Percentiles rank a stretch among this genome's conserved stretches.
Conservation (phyloP, 768 basidiomycete species). For the Holtermanniella nyarrowii region DNA sequence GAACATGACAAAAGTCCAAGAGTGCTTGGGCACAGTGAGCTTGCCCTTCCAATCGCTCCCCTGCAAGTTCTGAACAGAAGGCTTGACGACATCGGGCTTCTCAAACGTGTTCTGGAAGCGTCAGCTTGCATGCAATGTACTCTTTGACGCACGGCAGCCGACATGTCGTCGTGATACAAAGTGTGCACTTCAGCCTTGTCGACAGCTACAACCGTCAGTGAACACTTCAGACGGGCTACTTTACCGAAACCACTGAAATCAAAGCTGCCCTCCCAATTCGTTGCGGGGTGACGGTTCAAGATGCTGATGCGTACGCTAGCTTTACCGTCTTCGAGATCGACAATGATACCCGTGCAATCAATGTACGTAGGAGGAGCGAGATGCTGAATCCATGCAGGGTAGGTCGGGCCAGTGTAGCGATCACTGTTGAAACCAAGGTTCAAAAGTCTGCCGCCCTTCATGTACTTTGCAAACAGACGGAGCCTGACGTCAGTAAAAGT, state of each 20-base stretch:
- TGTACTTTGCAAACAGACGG: constrained; percentile 50
- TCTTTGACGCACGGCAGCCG: constrained; percentile 24
- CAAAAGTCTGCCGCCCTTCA: constrained; percentile 42
- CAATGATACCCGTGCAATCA: constrained; percentile 48
- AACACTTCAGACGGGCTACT: background rate
- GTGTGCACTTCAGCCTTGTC: constrained; percentile 46
- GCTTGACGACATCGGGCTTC: constrained; percentile 27
- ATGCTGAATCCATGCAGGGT: constrained; percentile 49
- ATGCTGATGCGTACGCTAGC: constrained; percentile 48
- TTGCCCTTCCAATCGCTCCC: constrained; percentile 15
- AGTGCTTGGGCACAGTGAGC: constrained; percentile 27
- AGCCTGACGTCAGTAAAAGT: constrained; percentile 41
- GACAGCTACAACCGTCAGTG: constrained; percentile 10
- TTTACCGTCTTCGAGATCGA: too few species aligned
- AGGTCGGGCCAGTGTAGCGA: constrained; percentile 41
- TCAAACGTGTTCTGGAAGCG: constrained; percentile 33
- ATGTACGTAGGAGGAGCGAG: constrained; percentile 45
- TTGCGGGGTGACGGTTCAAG: constrained; percentile 47
- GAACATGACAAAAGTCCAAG: constrained; percentile 36
- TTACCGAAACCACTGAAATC: constrained; percentile 21
- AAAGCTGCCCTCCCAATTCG: constrained; percentile 38
- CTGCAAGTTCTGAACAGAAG: constrained; percentile 7
- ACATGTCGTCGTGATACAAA: constrained; percentile 48
- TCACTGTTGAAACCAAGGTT: constrained; percentile 4
- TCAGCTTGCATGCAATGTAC: background rate